Evolutionary conservation across 371 early-diverging fungal genomes (phyloP).

Genomic region (Rhizopus delemar): DNA sequence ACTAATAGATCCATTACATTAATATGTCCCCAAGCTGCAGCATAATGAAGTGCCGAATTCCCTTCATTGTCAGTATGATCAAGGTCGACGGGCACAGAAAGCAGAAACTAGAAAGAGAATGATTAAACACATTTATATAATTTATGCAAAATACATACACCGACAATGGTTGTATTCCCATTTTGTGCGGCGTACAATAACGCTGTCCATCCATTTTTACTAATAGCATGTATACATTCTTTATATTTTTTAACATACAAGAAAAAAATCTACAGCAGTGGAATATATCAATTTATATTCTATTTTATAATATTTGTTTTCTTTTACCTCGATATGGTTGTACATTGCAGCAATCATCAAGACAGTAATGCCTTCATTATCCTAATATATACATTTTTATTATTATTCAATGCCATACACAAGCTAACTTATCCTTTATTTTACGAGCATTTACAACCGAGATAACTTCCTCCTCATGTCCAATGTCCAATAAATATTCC

Average conservation of each 20-base stretch:
- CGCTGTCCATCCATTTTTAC: slow-evolving; percentile 49
- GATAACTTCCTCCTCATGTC: slow-evolving; percentile 55
- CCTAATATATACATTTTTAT: slow-evolving; percentile 18
- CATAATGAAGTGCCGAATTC: slow-evolving; percentile 55
- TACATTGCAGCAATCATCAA: slow-evolving; percentile 55
- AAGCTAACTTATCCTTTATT: neutral
- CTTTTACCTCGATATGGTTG: slow-evolving; percentile 46
- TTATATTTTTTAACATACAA: slow-evolving; percentile 48
- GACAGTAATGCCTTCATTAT: slow-evolving; percentile 50
- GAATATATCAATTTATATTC: neutral
- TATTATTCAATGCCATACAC: neutral
- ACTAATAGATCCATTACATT: slow-evolving; percentile 50
- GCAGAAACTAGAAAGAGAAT: slow-evolving; percentile 32
- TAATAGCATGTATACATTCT: slow-evolving; percentile 55
- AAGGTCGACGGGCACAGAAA: slow-evolving; percentile 51
- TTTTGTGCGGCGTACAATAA: slow-evolving; percentile 49
- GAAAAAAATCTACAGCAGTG: slow-evolving; percentile 40
- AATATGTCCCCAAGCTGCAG: slow-evolving; percentile 53
- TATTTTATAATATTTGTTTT: neutral
- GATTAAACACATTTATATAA: neutral
- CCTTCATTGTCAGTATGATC: slow-evolving; percentile 57
- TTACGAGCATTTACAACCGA: slow-evolving; percentile 40
- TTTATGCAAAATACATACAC: slow-evolving; percentile 27
- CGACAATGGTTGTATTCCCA: slow-evolving; percentile 53
- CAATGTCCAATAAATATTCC: slow-evolving; percentile 40